Conservation (phyloP, 2,329 filamentous ascomycete species). For the Calonectria hawksworthii region DNA sequence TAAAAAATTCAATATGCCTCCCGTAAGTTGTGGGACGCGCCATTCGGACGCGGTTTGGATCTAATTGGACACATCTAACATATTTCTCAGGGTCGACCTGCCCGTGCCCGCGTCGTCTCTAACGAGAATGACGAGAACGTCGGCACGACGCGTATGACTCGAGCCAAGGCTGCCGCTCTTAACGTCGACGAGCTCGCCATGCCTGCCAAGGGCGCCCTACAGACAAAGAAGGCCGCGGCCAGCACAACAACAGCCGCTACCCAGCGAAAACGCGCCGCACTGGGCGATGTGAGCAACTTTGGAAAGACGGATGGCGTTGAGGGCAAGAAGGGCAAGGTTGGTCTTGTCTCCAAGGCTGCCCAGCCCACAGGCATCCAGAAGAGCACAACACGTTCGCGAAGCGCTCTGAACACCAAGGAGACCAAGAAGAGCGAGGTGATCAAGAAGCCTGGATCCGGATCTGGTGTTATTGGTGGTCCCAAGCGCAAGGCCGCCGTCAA, state of each 20-base stretch:
- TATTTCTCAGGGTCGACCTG: conserved; percentile 71
- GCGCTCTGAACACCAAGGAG: conserved; percentile 76
- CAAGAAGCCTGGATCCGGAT: conserved; percentile 79
- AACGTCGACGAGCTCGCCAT: conserved; percentile 73
- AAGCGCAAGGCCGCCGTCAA: conserved; percentile 77
- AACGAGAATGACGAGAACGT: conserved; percentile 97
- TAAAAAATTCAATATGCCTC: conserved; percentile 52
- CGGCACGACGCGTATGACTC: conserved; percentile 85
- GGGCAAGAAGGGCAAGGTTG: conserved; percentile 83
- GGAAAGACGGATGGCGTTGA: conserved; percentile 81
- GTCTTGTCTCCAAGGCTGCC: conserved; percentile 83
- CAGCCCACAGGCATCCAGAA: conserved; percentile 89
- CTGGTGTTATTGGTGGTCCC: conserved; percentile 72
- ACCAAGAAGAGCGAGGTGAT: conserved; percentile 74
- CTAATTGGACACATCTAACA: conserved; percentile 28
- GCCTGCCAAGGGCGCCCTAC: conserved; percentile 73
- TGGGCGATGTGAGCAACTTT: conserved; percentile 97
- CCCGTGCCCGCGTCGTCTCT: conserved; percentile 80
- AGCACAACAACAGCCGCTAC: conserved; percentile 63
- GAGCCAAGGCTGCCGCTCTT: conserved; percentile 89
- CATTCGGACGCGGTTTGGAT: background rate
- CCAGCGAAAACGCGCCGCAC: conserved; percentile 81
- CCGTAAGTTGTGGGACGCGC: conserved; percentile 48
- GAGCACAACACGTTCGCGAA: conserved; percentile 68
- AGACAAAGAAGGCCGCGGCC: conserved; percentile 76